These are phyloP conservation scores for Pestalotiopsis fici DNA, from an alignment of 2,329 filamentous ascomycete genomes.

Conservation along the genomic window DNA sequence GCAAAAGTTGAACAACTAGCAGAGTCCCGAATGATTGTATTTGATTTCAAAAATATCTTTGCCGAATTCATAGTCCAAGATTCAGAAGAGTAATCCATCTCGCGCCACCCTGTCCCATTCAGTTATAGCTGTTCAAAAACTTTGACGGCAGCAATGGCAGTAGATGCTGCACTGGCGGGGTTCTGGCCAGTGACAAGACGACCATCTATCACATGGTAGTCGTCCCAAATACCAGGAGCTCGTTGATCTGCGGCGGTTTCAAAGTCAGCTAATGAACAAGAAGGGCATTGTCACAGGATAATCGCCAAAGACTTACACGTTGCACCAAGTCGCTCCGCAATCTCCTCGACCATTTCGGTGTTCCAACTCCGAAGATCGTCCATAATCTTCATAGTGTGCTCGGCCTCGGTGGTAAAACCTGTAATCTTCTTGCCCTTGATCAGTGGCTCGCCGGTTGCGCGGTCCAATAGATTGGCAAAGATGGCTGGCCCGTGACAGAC, in stretches of 20 bases:
- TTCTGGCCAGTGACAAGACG: constrained; percentile 42
- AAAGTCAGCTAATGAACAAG: too few species aligned
- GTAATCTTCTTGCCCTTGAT: constrained; percentile 38
- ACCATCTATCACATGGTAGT: constrained; percentile 33
- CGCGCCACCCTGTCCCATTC: too few species aligned
- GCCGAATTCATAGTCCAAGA: too few species aligned
- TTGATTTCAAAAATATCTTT: too few species aligned
- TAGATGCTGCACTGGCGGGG: constrained; percentile 38
- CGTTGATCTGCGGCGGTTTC: constrained; percentile 21
- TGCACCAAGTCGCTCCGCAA: not conserved
- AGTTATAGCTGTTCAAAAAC: constrained; percentile 35
- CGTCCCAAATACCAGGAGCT: constrained; percentile 26
- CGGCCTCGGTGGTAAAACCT: constrained; percentile 40
- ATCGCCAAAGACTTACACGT: not conserved
- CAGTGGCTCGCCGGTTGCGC: constrained; percentile 31
- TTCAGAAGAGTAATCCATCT: too few species aligned
- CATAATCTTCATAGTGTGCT: constrained; percentile 33
- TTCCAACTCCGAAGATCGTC: constrained; percentile 31
- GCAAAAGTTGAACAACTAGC: too few species aligned
- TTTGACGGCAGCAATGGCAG: constrained; percentile 34
- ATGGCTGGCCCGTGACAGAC: constrained; percentile 43
- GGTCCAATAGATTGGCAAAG: constrained; percentile 34
- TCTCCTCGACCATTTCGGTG: constrained; percentile 32
- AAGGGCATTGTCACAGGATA: constrained; percentile 23
- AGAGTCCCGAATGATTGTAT: too few species aligned